Percentiles rank a stretch among this genome's conserved stretches.
Evolutionary conservation across 805 yeast genomes (phyloP).

Genomic region (Blastobotrys parvus): DNA sequence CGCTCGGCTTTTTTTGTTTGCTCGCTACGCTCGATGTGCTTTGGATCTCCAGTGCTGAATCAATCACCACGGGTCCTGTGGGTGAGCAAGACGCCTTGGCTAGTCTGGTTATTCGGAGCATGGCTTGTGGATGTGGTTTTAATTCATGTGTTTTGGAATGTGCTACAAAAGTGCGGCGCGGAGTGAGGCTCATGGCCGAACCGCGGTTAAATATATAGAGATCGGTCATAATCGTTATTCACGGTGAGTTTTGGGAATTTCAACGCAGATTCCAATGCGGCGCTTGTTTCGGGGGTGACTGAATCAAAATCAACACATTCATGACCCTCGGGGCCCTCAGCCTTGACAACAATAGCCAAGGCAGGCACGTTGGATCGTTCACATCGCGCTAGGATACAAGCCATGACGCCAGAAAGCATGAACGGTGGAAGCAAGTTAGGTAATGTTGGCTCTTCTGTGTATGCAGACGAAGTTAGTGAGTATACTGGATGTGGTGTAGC

Average conservation of each 20-base stretch:
- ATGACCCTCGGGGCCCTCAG: constrained; percentile 27
- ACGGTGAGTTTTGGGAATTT: neutral
- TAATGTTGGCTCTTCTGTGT: constrained; percentile 1
- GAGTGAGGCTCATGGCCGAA: too few relatives aligned
- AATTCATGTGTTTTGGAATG: too few relatives aligned
- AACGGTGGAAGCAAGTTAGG: constrained; percentile 24
- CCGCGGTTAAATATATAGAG: neutral
- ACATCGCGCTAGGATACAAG: constrained; percentile 24
- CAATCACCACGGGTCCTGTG: too few relatives aligned
- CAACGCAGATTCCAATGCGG: constrained; percentile 5
- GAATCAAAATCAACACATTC: constrained; percentile 20
- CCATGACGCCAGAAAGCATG: constrained; percentile 25
- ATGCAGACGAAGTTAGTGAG: constrained; percentile 9
- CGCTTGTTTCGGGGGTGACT: constrained; percentile 2
- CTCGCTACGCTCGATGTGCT: too few relatives aligned
- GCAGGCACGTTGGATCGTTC: constrained; percentile 17
- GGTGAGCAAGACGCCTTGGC: too few relatives aligned
- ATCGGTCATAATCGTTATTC: neutral
- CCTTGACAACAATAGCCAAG: constrained; percentile 21
- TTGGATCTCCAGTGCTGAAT: too few relatives aligned
- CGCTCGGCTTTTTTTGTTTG: too few relatives aligned
- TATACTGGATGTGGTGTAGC: constrained; percentile 7
- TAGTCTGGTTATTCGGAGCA: too few relatives aligned
- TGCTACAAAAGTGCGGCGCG: too few relatives aligned
- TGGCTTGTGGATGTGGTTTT: too few relatives aligned